These are phyloP conservation scores for Malus hybrid DNA, from an alignment of 331 rosid species.

Conservation along the genomic window DNA sequence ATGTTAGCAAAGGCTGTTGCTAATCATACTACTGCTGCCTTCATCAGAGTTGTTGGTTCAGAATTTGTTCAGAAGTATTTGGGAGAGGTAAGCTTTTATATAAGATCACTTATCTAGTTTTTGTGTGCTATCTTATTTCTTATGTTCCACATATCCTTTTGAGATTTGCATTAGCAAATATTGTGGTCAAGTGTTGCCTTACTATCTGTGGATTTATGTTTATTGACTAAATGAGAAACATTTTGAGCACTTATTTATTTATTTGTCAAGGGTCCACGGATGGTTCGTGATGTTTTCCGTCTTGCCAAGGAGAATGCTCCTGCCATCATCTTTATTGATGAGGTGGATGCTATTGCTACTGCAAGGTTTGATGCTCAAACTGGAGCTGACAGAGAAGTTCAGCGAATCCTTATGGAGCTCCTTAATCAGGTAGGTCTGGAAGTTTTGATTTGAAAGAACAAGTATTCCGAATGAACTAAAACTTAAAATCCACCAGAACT, in stretches of 20 bases:
- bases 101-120: background rate
- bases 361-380: constrained; percentile 99
- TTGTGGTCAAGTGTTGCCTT: too few species aligned
- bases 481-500: background rate
- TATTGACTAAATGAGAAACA: background rate
- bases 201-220: background rate
- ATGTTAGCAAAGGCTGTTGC: constrained; percentile 99
- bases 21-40: constrained; percentile 93
- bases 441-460: background rate
- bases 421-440: constrained; percentile 65
- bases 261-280: constrained; percentile 66
- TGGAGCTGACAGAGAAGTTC: constrained; percentile 99
- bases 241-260: background rate
- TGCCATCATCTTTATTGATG: constrained; percentile 95
- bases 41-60: constrained; percentile 97
- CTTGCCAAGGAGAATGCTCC: constrained; percentile 99
- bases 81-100: constrained; percentile 70
- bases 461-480: background rate
- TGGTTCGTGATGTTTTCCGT: constrained; percentile 99
- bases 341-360: constrained; percentile 98
- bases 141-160: background rate
- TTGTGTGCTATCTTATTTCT: background rate
- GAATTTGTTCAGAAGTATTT: constrained; percentile 98
- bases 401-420: constrained; percentile 98
- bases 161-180: too few species aligned